Conservation (phyloP, 1,284 basidiomycete species). For the Tausonia pullulans region DNA sequence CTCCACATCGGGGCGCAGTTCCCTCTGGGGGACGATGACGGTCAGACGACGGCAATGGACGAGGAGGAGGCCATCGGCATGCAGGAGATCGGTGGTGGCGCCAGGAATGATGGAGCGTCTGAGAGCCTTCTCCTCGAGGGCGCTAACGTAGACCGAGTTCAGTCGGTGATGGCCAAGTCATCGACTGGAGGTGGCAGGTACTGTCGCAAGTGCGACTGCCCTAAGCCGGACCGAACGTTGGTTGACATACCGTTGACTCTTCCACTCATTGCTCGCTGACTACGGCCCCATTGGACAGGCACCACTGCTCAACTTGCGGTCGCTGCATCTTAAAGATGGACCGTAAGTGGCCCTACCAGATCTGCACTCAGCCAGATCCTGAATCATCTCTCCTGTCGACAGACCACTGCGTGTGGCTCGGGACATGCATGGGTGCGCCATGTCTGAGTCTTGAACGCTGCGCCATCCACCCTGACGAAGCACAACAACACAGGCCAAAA, state of each 20-base stretch:
- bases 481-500: constrained; percentile 2
- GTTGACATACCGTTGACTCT: neutral
- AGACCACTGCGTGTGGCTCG: constrained; percentile 15
- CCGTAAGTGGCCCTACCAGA: neutral
- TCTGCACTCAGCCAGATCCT: too few species aligned
- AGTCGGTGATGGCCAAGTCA: constrained; percentile 12
- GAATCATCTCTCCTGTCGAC: neutral
- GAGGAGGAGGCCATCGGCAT: constrained; percentile 3
- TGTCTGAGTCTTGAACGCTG: neutral
- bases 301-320: constrained; percentile 14
- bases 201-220: constrained; percentile 10
- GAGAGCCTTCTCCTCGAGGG: too few species aligned
- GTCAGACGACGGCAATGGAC: neutral
- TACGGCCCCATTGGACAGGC: neutral
- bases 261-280: neutral
- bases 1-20: too few species aligned
- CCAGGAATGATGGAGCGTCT: too few species aligned
- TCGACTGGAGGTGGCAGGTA: constrained; percentile 7
- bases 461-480: neutral
- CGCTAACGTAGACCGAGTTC: too few species aligned
- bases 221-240: constrained; percentile 12
- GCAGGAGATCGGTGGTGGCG: neutral
- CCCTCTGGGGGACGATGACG: neutral
- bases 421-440: neutral
- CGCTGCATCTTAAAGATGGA: constrained; percentile 11